Evolutionary conservation across 208 protist genomes (phyloP).

Genomic region (Herpetomonas tarakana): DNA sequence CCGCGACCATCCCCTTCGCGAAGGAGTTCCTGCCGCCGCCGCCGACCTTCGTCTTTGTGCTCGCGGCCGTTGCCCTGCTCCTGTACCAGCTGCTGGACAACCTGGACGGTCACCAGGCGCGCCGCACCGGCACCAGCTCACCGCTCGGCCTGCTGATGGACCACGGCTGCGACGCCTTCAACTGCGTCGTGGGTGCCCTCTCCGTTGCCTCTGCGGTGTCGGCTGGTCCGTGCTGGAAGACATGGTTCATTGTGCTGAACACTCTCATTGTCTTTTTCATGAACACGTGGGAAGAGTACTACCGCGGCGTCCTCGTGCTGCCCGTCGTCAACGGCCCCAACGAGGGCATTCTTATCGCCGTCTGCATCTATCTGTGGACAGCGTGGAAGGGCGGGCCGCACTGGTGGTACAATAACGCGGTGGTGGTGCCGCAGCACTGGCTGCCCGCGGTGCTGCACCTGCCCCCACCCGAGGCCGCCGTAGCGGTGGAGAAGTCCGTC

Average conservation of each 20-base stretch:
- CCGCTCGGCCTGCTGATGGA: slow-evolving; percentile 95
- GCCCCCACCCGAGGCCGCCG: slow-evolving; percentile 43
- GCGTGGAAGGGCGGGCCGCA: slow-evolving; percentile 53
- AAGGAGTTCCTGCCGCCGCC: slow-evolving; percentile 28
- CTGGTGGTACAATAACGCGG: slow-evolving; percentile 63
- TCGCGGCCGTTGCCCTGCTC: slow-evolving; percentile 51
- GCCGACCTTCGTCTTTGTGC: slow-evolving; percentile 69
- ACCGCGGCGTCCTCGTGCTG: slow-evolving; percentile 74
- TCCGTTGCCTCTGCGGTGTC: slow-evolving; percentile 42
- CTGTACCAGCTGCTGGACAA: slow-evolving; percentile 93
- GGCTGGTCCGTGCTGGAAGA: slow-evolving; percentile 68
- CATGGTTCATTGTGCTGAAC: slow-evolving; percentile 50
- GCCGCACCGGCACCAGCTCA: slow-evolving; percentile 81
- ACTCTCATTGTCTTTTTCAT: slow-evolving; percentile 64
- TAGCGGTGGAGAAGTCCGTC: slow-evolving; percentile 29
- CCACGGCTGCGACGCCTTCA: slow-evolving; percentile 90
- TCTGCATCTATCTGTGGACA: slow-evolving; percentile 63
- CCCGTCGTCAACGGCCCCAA: slow-evolving; percentile 90
- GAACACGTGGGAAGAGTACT: slow-evolving; percentile 92
- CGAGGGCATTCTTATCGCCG: slow-evolving; percentile 76
- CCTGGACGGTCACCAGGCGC: slow-evolving; percentile 93
- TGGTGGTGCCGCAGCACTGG: slow-evolving; percentile 37
- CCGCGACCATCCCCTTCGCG: slow-evolving; percentile 15
- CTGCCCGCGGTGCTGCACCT: slow-evolving; percentile 50
- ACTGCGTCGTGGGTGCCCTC: slow-evolving; percentile 64